Conservation (phyloP, 1,284 basidiomycete genomes). For the Cryptococcus neoformans region DNA sequence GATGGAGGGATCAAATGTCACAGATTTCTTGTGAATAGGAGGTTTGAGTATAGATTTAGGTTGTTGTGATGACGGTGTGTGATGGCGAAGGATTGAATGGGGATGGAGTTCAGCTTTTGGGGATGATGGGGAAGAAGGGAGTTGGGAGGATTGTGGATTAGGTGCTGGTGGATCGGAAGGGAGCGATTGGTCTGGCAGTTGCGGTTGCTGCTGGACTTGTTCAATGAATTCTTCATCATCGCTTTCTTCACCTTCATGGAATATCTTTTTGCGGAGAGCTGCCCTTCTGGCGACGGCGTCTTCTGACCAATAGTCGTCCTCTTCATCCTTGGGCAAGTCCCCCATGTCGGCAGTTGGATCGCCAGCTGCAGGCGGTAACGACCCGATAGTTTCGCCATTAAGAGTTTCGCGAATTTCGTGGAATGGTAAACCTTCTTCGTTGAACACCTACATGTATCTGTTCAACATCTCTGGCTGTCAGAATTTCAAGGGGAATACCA, state of each 20-base stretch:
- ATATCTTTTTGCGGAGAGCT: slow-evolving; percentile 27
- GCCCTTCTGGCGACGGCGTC: slow-evolving; percentile 31
- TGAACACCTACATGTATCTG: slow-evolving; percentile 18
- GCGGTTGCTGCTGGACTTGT: no score
- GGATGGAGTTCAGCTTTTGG: not conserved
- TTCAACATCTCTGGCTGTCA: not conserved
- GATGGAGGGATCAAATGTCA: slow-evolving; percentile 40
- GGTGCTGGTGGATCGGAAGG: not conserved
- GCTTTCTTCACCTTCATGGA: slow-evolving; percentile 18
- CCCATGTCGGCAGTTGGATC: not conserved
- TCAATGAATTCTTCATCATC: not conserved
- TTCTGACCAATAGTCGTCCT: slow-evolving; percentile 32
- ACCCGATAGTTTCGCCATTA: slow-evolving; percentile 30
- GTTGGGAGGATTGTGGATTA: not conserved
- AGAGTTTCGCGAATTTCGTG: slow-evolving; percentile 43
- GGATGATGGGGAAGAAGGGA: not conserved
- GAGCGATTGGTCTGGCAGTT: not conserved
- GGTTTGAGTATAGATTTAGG: slow-evolving; percentile 41
- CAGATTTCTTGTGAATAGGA: slow-evolving; percentile 33
- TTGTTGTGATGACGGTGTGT: not conserved
- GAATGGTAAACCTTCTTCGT: slow-evolving; percentile 42
- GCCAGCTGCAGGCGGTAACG: slow-evolving; percentile 12
- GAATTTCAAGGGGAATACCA: no score
- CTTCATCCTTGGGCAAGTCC: slow-evolving; percentile 4
- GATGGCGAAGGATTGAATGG: not conserved